A percentile compares a stretch with the other conserved stretches of the same genome.
These are phyloP conservation scores for Fennellomyces sp. DNA, from an alignment of 371 early-diverging fungal species.

Conservation along the genomic window DNA sequence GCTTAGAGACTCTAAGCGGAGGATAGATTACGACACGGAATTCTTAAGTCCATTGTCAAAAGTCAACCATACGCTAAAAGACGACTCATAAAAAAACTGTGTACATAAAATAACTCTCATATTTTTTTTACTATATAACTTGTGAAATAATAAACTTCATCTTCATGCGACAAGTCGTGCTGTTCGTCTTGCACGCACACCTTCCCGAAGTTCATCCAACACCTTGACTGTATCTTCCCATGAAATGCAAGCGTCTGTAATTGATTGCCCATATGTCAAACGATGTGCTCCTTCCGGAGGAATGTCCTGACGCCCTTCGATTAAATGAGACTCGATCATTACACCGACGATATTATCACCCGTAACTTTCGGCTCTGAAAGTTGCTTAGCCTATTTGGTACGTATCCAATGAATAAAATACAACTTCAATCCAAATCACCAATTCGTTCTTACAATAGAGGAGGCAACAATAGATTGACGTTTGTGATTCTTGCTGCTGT, in stretches of 20 bases:
- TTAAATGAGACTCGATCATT: constrained; percentile 85
- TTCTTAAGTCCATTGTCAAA: neutral
- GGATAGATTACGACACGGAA: neutral
- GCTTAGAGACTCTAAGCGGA: neutral
- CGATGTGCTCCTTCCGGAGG: constrained; percentile 64
- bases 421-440: too few relatives aligned
- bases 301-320: constrained; percentile 75
- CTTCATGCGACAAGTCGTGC: constrained; percentile 16
- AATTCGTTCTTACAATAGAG: constrained; percentile 51
- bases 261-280: constrained; percentile 71
- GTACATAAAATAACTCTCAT: neutral
- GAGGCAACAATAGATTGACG: constrained; percentile 85
- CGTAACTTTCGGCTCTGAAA: constrained; percentile 42
- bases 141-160: too few relatives aligned
- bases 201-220: constrained; percentile 65
- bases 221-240: constrained; percentile 78
- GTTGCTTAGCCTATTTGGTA: constrained; percentile 38
- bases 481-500: constrained; percentile 75
- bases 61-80: neutral
- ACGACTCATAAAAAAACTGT: neutral
- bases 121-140: neutral
- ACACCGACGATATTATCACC: constrained; percentile 75
- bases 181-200: constrained; percentile 67
- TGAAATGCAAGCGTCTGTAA: constrained; percentile 82
- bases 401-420: too few relatives aligned